Evolutionary conservation across 1,284 basidiomycete species (phyloP).

Genomic region (Apiotrichum gracile): DNA sequence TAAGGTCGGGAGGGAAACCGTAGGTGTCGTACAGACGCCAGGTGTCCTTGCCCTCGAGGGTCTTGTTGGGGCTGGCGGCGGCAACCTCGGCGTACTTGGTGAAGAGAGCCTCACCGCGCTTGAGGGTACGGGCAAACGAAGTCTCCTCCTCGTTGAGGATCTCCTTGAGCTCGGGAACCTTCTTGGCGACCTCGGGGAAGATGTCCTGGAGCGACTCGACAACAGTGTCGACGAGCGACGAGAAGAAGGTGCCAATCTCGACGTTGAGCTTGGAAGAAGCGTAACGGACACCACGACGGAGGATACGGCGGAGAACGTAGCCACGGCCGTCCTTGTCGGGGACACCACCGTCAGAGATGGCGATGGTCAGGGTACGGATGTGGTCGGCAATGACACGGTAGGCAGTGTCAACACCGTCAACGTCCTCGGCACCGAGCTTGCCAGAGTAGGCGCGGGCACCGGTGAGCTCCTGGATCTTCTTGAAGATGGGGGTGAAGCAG

Average conservation of each 20-base stretch:
- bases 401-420: constrained; percentile 91
- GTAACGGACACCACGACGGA: constrained; percentile 87
- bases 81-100: constrained; percentile 79
- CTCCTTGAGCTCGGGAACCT: constrained; percentile 79
- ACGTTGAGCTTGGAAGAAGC: constrained; percentile 93
- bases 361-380: constrained; percentile 89
- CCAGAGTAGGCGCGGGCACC: constrained; percentile 82
- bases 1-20: constrained; percentile 96
- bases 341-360: constrained; percentile 91
- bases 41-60: constrained; percentile 83
- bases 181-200: constrained; percentile 91
- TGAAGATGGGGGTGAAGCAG: constrained; percentile 84
- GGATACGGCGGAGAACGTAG: constrained; percentile 87
- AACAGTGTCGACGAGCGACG: constrained; percentile 79
- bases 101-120: constrained; percentile 94
- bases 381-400: constrained; percentile 97
- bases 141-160: constrained; percentile 97
- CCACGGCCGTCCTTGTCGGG: constrained; percentile 95
- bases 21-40: constrained; percentile 98
- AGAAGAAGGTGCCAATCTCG: constrained; percentile 93
- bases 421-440: constrained; percentile 86
- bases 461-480: constrained; percentile 80
- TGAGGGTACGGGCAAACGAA: constrained; percentile 91
- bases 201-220: constrained; percentile 80
- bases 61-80: constrained; percentile 58